Evolutionary conservation across 2,329 filamentous ascomycete species (phyloP).

Genomic region (Cladophialophora yegresii): DNA sequence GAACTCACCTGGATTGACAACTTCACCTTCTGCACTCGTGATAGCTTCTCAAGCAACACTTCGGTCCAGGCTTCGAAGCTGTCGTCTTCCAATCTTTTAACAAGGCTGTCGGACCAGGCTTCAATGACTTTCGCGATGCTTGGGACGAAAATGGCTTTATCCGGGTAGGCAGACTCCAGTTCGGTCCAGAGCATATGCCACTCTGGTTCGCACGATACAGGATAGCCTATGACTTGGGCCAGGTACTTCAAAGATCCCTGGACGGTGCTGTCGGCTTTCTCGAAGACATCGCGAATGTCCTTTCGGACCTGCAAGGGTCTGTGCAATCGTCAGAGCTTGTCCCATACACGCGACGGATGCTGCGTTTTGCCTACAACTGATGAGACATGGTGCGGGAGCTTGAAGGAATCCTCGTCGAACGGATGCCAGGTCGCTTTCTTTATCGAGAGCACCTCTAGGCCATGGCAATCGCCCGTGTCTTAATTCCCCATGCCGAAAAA

Average conservation of each 20-base stretch:
- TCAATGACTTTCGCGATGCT: slow-evolving; percentile 1
- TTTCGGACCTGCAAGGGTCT: slow-evolving; percentile 21
- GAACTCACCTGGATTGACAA: slow-evolving; percentile 12
- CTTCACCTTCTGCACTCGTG: slow-evolving; percentile 1
- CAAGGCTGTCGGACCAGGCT: slow-evolving; percentile 12
- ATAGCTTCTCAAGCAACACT: slow-evolving; percentile 12
- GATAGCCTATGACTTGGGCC: slow-evolving; percentile 11
- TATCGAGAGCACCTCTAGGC: background rate
- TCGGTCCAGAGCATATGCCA: slow-evolving; percentile 23
- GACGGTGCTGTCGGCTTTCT: background rate
- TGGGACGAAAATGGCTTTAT: slow-evolving; percentile 19
- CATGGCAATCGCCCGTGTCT: background rate
- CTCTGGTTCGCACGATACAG: slow-evolving; percentile 13
- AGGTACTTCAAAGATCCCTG: slow-evolving; percentile 9
- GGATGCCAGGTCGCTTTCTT: background rate
- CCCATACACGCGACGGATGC: background rate
- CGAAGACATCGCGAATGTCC: slow-evolving; percentile 20
- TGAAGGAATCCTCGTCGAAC: background rate
- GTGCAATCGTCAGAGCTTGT: background rate
- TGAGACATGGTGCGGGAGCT: slow-evolving; percentile 4
- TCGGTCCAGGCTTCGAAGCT: slow-evolving; percentile 16
- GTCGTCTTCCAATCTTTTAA: slow-evolving; percentile 13
- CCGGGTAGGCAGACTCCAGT: slow-evolving; percentile 8
- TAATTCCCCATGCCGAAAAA: background rate
- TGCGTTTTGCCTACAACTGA: slow-evolving; percentile 1